These are phyloP conservation scores for Stygiomarasmius scandens DNA, from an alignment of 1,284 basidiomycete species.

Conservation along the genomic window DNA sequence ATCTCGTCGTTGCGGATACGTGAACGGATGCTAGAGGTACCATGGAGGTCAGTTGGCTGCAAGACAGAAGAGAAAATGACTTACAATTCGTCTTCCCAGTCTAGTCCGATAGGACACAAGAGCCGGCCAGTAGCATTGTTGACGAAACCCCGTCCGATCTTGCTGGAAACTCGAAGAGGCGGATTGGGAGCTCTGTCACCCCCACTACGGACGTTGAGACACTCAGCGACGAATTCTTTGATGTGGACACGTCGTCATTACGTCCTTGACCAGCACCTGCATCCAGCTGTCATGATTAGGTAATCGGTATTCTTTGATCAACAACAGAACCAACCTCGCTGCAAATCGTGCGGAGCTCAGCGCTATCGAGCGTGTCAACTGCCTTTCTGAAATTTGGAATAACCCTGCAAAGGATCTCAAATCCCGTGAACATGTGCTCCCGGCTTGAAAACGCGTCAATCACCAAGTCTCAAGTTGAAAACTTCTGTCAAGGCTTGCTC, in stretches of 20 bases:
- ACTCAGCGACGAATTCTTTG: conserved; percentile 18
- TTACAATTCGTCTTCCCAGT: conserved; percentile 28
- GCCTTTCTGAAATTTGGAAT: not conserved
- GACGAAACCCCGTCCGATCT: conserved; percentile 23
- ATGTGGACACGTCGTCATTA: conserved; percentile 22
- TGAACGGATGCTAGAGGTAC: conserved; percentile 1
- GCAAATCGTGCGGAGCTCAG: not conserved
- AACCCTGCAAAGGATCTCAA: not conserved
- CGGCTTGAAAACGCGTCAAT: not conserved
- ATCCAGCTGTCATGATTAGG: not conserved
- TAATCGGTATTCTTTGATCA: not conserved
- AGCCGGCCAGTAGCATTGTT: conserved; percentile 27
- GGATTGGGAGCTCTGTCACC: not conserved
- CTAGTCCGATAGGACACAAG: conserved; percentile 26
- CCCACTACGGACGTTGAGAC: conserved; percentile 21
- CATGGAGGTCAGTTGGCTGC: not conserved
- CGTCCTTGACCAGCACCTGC: conserved; percentile 13
- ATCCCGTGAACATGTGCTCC: not conserved
- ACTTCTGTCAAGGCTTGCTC: not conserved
- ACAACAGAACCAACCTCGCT: not conserved
- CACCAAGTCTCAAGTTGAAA: no score
- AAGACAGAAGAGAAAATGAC: conserved; percentile 4
- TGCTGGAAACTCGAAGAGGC: conserved; percentile 7
- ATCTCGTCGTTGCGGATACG: conserved; percentile 17
- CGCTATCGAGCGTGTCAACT: not conserved